Conservation (phyloP, 139 green algal species). For the Edaphochlamys debaryana region DNA sequence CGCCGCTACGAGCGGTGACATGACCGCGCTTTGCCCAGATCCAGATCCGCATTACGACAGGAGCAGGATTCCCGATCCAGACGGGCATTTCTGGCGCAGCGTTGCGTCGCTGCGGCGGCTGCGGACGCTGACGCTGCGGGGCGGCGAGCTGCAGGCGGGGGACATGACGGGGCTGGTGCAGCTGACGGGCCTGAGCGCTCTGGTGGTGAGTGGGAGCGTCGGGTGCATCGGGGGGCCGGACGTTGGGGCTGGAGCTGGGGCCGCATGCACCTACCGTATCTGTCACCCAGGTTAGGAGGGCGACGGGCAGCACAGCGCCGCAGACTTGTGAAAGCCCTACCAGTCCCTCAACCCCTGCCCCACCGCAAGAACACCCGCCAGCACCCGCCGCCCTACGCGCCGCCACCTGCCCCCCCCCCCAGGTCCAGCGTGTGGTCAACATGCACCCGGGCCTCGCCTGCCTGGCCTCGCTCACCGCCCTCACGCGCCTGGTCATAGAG, state of each 20-base stretch:
- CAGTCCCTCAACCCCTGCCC: too few species aligned
- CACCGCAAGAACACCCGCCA: neutral
- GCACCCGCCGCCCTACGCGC: neutral
- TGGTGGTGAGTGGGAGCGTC: neutral
- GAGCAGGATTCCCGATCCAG: neutral
- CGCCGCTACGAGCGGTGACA: neutral
- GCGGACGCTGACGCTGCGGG: conserved; percentile 10
- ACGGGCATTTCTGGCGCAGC: neutral
- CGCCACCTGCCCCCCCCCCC: neutral
- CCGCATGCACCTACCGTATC: too few species aligned
- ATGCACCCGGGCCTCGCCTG: conserved; percentile 21
- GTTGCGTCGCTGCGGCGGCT: conserved; percentile 18
- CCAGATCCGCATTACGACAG: neutral
- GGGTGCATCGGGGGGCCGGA: too few species aligned
- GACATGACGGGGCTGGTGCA: conserved; percentile 23
- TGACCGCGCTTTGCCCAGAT: neutral
- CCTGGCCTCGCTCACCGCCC: conserved; percentile 15
- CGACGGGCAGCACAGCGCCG: too few species aligned
- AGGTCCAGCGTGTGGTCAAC: conserved; percentile 34
- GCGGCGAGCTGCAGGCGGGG: neutral
- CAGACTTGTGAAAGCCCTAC: too few species aligned
- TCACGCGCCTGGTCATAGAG: conserved; percentile 36
- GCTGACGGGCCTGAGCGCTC: conserved; percentile 1
- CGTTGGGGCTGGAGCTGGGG: too few species aligned
- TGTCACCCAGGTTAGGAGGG: neutral